Conservation (phyloP, 495 filamentous ascomycete species). For the Chaetomidium leptoderma region DNA sequence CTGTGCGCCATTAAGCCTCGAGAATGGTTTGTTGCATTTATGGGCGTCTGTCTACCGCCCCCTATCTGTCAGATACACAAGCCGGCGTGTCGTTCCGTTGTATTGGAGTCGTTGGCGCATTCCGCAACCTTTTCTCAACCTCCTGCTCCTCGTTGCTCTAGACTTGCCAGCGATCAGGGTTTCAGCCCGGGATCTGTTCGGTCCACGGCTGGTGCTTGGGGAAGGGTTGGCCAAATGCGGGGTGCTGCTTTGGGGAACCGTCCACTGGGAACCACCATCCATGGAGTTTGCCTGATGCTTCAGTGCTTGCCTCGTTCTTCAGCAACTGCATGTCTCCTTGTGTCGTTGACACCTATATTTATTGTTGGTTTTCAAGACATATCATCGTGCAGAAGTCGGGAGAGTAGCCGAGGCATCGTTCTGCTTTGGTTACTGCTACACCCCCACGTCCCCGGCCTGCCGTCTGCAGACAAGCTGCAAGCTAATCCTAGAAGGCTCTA, state of each 20-base stretch:
- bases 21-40: too few species aligned
- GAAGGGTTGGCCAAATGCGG: constrained; percentile 1
- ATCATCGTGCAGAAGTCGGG: background rate
- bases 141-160: too few species aligned
- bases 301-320: background rate
- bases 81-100: too few species aligned
- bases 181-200: too few species aligned
- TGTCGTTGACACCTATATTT: background rate
- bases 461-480: constrained; percentile 9
- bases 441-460: constrained; percentile 9
- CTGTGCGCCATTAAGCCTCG: too few species aligned
- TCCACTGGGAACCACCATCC: background rate
- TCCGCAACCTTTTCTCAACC: too few species aligned
- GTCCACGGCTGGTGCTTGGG: background rate
- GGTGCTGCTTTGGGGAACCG: background rate
- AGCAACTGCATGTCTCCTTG: background rate
- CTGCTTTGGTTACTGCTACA: background rate
- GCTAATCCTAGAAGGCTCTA: constrained; percentile 1
- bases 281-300: background rate
- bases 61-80: too few species aligned
- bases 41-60: too few species aligned
- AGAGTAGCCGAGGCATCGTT: background rate
- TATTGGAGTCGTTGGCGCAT: too few species aligned
- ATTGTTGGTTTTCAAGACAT: background rate
- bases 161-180: too few species aligned